Evolutionary conservation across 2,329 filamentous ascomycete genomes (phyloP).

Genomic region (Graphiopsis chlorocephala): DNA sequence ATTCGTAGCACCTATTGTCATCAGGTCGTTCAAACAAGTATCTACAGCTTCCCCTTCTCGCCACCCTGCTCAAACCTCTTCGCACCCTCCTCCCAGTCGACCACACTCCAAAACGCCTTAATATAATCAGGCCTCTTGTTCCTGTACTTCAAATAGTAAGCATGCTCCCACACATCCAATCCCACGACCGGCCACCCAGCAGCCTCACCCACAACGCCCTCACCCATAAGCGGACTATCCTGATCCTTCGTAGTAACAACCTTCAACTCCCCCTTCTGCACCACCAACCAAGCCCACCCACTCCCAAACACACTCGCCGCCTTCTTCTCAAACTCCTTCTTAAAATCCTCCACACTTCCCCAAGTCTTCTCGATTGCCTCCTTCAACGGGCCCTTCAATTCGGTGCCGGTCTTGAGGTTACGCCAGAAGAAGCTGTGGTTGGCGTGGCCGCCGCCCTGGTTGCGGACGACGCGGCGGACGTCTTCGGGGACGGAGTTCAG

Average conservation of each 20-base stretch:
- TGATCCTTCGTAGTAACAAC: slow-evolving; percentile 85
- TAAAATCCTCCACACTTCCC: slow-evolving; percentile 68
- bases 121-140: slow-evolving; percentile 75
- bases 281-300: slow-evolving; percentile 83
- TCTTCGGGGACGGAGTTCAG: slow-evolving; percentile 48
- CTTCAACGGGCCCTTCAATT: slow-evolving; percentile 55
- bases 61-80: slow-evolving; percentile 49
- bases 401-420: slow-evolving; percentile 63
- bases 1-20: background rate
- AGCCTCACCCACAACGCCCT: slow-evolving; percentile 12
- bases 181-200: slow-evolving; percentile 62
- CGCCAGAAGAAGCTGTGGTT: slow-evolving; percentile 94
- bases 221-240: slow-evolving; percentile 52
- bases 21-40: background rate
- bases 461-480: slow-evolving; percentile 51
- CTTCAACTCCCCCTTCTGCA: slow-evolving; percentile 35
- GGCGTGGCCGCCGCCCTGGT: slow-evolving; percentile 83
- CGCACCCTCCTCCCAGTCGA: slow-evolving; percentile 74
- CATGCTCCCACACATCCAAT: slow-evolving; percentile 92
- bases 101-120: slow-evolving; percentile 72
- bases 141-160: slow-evolving; percentile 82
- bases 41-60: slow-evolving; percentile 4
- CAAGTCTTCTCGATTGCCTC: slow-evolving; percentile 63
- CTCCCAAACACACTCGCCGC: slow-evolving; percentile 75
- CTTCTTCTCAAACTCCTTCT: slow-evolving; percentile 60